A percentile compares a stretch with the other conserved stretches of the same genome.
Evolutionary conservation across 2,329 filamentous ascomycete genomes (phyloP).

Genomic region (Ustulina deusta): DNA sequence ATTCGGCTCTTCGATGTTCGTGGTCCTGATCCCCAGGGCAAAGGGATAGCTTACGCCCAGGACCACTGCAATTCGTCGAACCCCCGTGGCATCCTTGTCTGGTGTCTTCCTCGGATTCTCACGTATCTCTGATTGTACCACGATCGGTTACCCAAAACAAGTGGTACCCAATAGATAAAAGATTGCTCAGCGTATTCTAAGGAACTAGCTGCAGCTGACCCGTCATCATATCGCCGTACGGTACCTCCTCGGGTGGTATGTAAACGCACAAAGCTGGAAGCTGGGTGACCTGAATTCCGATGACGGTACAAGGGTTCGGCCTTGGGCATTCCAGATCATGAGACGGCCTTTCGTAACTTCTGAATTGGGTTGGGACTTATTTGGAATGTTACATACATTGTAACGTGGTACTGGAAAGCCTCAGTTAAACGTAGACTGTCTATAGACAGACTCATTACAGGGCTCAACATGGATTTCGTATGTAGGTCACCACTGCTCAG

Average conservation of each 20-base stretch:
- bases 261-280: constrained; percentile 22
- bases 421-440: constrained; percentile 1
- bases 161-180: constrained; percentile 37
- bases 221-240: constrained; percentile 27
- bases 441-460: not conserved
- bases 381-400: constrained; percentile 35
- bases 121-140: constrained; percentile 18
- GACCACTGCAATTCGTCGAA: constrained; percentile 38
- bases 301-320: constrained; percentile 27
- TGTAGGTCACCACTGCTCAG: constrained; percentile 5
- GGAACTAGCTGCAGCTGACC: constrained; percentile 45
- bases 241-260: constrained; percentile 28
- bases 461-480: not conserved
- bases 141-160: constrained; percentile 30
- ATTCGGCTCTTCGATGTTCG: constrained; percentile 39
- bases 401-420: constrained; percentile 25
- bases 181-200: constrained; percentile 48
- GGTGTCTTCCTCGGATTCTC: constrained; percentile 34
- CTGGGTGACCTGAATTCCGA: constrained; percentile 29
- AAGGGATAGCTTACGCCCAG: constrained; percentile 32
- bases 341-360: constrained; percentile 29
- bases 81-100: constrained; percentile 26
- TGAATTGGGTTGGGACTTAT: constrained; percentile 30
- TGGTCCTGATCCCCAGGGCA: constrained; percentile 34
- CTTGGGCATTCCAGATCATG: constrained; percentile 26